phyloP scores from a whole-genome alignment of 208 protist genomes.

The Crithidia thermophila region DNA sequence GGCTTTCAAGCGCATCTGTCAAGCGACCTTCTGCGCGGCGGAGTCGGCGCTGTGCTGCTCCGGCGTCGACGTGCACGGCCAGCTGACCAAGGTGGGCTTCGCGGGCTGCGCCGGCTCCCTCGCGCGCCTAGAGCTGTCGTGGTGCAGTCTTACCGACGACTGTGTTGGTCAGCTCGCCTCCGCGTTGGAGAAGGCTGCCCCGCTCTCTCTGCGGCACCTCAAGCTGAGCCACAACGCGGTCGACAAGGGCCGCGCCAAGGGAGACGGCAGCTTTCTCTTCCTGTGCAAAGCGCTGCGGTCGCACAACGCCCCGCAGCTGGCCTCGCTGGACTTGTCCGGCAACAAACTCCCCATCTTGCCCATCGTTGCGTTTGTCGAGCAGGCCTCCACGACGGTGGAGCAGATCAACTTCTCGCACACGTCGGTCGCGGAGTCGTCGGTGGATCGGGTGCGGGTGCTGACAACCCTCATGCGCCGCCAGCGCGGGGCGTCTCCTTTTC shows the following conservation, averaged over 20 bases:
- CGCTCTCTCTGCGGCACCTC: slow-evolving; percentile 48
- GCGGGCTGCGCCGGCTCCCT: slow-evolving; percentile 33
- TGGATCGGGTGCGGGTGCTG: slow-evolving; percentile 45
- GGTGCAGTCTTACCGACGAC: slow-evolving; percentile 43
- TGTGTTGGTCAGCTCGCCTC: slow-evolving; percentile 49
- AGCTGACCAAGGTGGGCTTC: slow-evolving; percentile 34
- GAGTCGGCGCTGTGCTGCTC: slow-evolving; percentile 27
- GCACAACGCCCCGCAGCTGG: slow-evolving; percentile 47
- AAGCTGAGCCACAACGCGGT: slow-evolving; percentile 49
- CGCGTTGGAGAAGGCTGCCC: slow-evolving; percentile 39
- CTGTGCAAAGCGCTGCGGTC: slow-evolving; percentile 69
- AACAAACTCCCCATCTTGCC: slow-evolving; percentile 60
- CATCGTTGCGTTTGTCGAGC: slow-evolving; percentile 60
- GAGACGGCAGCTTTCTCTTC: slow-evolving; percentile 48
- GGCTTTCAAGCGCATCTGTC: slow-evolving; percentile 35
- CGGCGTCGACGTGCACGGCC: slow-evolving; percentile 25
- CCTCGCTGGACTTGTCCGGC: slow-evolving; percentile 50
- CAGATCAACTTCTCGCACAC: slow-evolving; percentile 50
- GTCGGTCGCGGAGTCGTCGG: slow-evolving; percentile 45
- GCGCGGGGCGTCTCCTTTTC: slow-evolving; percentile 13
- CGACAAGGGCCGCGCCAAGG: slow-evolving; percentile 30
- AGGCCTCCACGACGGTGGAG: slow-evolving; percentile 45
- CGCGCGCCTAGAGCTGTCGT: slow-evolving; percentile 34
- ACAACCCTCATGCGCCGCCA: slow-evolving; percentile 55
- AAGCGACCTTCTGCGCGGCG: slow-evolving; percentile 14